Base-by-base conservation (phyloP, 768 basidiomycete species). In the Phlegmacium glaucopus region DNA sequence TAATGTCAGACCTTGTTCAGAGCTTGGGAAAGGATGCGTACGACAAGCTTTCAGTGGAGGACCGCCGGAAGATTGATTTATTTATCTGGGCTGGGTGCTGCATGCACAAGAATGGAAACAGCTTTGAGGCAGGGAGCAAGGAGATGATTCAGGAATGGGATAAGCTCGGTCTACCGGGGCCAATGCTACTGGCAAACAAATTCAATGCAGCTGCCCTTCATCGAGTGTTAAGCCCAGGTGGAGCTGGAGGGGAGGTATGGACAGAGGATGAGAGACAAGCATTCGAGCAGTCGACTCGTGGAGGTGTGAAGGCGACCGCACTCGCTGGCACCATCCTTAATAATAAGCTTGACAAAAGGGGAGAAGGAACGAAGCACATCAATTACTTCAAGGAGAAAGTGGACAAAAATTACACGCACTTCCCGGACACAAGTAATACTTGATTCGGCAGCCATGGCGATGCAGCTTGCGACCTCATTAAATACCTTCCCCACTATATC, bases 31-130 rank as follows among this genome's bases (percentile, higher is more conserved):
- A 54, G 44, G 48, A 52, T 37, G 57, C 38, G 22, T 63, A 58
- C 45, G 54, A 59, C 4, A 11, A 13, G 9, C 39, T 66, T 12
- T 39, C 54, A 15, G 45, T 49, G n/a, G 48, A 42, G 17, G 59
- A 62, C 26, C 45, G 49, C 37, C 40, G 40, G 25, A 22, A 18
- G 7, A 12, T 63, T 0, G 44, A 60, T 9, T 52, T 69, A 1
- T 71, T 72, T 48, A 48, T 72, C 6, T 66, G 62, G 61, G 65
- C 51, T 17, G 69, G 68, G 1, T 72, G 71, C 50, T 65, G 63
- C 38, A 68, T 68, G 64, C 70, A 72, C 54, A 72, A 71, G 50
- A 68, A 70, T 18, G 53, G 57, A 35, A 72, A 72, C 44, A 51
- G 55, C 9, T 53, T 68, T 38, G 66, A 66, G 39, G 65, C 57